phyloP scores from a whole-genome alignment of 352 stramenopile genomes.

The Phytophthora hibernalis region DNA sequence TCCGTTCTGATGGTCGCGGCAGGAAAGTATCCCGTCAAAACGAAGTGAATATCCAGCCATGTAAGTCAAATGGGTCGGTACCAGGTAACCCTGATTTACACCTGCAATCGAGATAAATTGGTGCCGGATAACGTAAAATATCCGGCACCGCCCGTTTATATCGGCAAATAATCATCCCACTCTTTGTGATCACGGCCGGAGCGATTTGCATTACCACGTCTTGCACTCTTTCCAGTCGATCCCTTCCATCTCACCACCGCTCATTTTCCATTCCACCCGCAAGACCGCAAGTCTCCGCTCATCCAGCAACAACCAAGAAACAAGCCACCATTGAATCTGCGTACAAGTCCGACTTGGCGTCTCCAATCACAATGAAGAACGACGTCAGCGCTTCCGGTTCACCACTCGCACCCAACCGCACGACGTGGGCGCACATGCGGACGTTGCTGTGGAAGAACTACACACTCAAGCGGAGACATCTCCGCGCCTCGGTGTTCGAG shows the following conservation, averaged over 20 bases:
- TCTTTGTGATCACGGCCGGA: neutral
- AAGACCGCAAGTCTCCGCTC: neutral
- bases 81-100: neutral
- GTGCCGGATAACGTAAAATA: neutral
- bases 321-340: neutral
- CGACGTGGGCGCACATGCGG: slow-evolving; percentile 27
- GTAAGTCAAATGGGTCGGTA: neutral
- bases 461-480: slow-evolving; percentile 63
- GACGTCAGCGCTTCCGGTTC: neutral
- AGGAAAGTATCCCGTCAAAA: neutral
- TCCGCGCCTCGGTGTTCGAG: slow-evolving; percentile 52
- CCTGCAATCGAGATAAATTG: neutral
- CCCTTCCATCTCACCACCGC: neutral
- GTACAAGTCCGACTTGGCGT: neutral
- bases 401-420: slow-evolving; percentile 17
- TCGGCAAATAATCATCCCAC: neutral
- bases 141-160: neutral
- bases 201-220: too few species aligned
- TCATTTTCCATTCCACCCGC: neutral
- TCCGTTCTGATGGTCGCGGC: too few species aligned
- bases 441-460: slow-evolving; percentile 76
- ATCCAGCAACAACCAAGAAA: neutral
- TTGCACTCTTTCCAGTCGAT: neutral
- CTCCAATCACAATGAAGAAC: slow-evolving; percentile 12
- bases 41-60: neutral